Percentiles rank a stretch among this genome's conserved stretches.
These are phyloP conservation scores for Piloderma croceum DNA, from an alignment of 768 basidiomycete species.

Conservation along the genomic window DNA sequence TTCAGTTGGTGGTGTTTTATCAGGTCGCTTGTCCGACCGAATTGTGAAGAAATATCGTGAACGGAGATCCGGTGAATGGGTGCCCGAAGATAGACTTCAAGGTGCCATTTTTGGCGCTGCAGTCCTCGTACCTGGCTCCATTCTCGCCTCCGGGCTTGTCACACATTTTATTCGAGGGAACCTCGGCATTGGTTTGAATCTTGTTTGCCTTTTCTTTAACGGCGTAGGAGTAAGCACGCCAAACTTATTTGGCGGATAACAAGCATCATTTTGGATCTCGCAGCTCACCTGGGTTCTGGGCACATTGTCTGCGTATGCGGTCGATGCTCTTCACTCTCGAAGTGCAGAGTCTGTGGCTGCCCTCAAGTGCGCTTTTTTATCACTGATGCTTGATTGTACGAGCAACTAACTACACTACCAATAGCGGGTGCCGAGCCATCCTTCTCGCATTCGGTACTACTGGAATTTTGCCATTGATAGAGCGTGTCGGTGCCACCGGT, in stretches of 20 bases:
- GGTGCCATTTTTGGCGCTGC: slow-evolving; percentile 42
- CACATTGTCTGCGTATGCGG: slow-evolving; percentile 49
- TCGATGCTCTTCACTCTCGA: slow-evolving; percentile 54
- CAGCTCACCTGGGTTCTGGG: slow-evolving; percentile 55
- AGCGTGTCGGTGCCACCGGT: slow-evolving; percentile 43
- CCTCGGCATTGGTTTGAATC: slow-evolving; percentile 43
- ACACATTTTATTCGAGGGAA: slow-evolving; percentile 45
- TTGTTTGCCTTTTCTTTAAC: slow-evolving; percentile 56
- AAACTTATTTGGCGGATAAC: neutral
- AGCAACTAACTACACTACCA: neutral
- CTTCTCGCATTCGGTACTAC: slow-evolving; percentile 39
- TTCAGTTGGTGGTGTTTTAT: slow-evolving; percentile 57
- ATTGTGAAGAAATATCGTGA: slow-evolving; percentile 44
- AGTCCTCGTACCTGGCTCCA: slow-evolving; percentile 49
- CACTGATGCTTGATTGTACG: neutral
- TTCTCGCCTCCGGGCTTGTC: slow-evolving; percentile 44
- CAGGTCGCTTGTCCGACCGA: slow-evolving; percentile 54
- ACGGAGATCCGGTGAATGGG: slow-evolving; percentile 50
- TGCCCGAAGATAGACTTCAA: slow-evolving; percentile 64
- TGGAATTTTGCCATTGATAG: slow-evolving; percentile 48
- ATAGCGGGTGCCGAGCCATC: slow-evolving; percentile 44
- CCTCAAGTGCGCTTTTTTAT: slow-evolving; percentile 35
- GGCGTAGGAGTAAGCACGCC: slow-evolving; percentile 50
- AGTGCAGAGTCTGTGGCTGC: slow-evolving; percentile 65
- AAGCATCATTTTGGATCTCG: too few relatives aligned